phyloP scores from a whole-genome alignment of 768 basidiomycete species.

The Postia placenta region DNA sequence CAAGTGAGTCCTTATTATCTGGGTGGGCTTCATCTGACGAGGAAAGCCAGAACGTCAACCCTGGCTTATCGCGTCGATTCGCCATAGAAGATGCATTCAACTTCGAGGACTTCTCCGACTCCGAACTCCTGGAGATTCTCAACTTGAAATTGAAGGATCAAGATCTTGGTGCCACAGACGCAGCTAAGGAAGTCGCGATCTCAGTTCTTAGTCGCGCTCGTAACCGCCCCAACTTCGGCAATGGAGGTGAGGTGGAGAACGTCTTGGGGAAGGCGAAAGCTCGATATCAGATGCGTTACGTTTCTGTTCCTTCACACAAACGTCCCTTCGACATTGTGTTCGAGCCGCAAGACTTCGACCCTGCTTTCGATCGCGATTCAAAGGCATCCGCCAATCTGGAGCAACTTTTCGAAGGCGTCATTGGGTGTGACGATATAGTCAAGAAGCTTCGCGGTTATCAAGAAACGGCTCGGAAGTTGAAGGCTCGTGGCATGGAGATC shows the following conservation, averaged over 20 bases:
- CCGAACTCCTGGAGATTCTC: constrained; percentile 46
- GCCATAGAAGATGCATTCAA: constrained; percentile 61
- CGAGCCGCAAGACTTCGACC: constrained; percentile 53
- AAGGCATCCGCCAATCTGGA: constrained; percentile 44
- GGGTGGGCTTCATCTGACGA: too few species aligned
- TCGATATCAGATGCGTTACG: constrained; percentile 19
- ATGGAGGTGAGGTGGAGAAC: constrained; percentile 28
- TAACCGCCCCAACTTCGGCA: constrained; percentile 28
- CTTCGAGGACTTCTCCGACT: constrained; percentile 59
- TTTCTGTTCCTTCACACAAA: constrained; percentile 9
- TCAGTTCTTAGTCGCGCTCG: constrained; percentile 29
- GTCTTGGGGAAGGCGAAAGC: constrained; percentile 22
- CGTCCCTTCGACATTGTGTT: constrained; percentile 24
- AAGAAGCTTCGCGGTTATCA: constrained; percentile 47
- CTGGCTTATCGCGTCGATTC: constrained; percentile 61
- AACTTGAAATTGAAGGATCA: constrained; percentile 51
- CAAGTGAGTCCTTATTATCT: constrained; percentile 35
- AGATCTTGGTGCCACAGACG: constrained; percentile 48
- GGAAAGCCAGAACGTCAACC: constrained; percentile 56
- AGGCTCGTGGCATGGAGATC: constrained; percentile 34
- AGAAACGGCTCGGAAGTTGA: constrained; percentile 37
- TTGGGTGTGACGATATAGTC: constrained; percentile 53
- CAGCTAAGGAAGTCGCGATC: constrained; percentile 52
- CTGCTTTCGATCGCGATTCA: constrained; percentile 44
- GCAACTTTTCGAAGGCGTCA: constrained; percentile 56